Base-by-base conservation (phyloP, 495 filamentous ascomycete species). In the Niebla homalea region DNA sequence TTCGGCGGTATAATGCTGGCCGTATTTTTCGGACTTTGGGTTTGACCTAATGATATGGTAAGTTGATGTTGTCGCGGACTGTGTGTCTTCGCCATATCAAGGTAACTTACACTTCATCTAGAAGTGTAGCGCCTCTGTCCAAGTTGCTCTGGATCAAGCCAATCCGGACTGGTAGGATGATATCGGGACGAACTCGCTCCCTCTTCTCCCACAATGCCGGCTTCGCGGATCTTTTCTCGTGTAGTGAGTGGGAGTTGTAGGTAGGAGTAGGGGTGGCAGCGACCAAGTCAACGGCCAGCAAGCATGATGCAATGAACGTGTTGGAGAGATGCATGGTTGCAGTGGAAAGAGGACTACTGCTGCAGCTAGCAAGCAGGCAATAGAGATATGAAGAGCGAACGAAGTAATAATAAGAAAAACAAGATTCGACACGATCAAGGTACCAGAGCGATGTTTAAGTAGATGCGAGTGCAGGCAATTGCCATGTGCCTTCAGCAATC, bases 121-220 rank as follows among this genome's bases (percentile, higher is more conserved):
- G 63, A 19, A 75, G 67, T 8, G 71, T 70, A 45, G 76, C 69
- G 0, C 67, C 74, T 21, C 57, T 58, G 43, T 77, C 70, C 29
- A 78, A 46, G 37, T 78, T 78, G 16, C 65, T 64, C 59, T 80
- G 76, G 4, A 64, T 67, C 57, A 80, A 54, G 5, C 75, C 77
- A 46, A 80, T 77, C 35, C 75, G 67, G 10, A 80, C 67, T 2
- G 75, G 74, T 21, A 79, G 62, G 5, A 68, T 56, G 4, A 64
- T 57, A 3, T 57, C 50, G 6, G 52, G 51, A 43, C 67, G 57
- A 21, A 70, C 52, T 36, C 62, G 58, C 22, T 57, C 60, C 16
- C 49, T 59, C 48, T 70, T 58, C 20, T 44, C 39, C 69, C 68
- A 73, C 14, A 53, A 55, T 12, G 38, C 46, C 6, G 66, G 69